phyloP scores from a whole-genome alignment of 202 grass and related monocot genomes.

The Setaria viridis region DNA sequence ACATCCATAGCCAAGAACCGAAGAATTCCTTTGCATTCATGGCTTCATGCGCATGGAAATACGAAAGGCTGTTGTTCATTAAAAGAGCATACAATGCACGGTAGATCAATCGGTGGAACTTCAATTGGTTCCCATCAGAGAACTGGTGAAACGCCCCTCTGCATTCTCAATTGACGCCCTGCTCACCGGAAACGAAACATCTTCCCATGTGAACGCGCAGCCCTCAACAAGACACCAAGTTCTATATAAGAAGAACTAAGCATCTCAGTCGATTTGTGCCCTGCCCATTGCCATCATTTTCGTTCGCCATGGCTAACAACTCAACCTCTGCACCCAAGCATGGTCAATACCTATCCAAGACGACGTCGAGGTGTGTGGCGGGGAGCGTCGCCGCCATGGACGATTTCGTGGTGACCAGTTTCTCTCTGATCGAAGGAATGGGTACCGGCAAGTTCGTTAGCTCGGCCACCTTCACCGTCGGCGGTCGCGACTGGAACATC shows the following conservation, averaged over 20 bases:
- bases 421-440: constrained; percentile 14
- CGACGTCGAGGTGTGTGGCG: constrained; percentile 18
- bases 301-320: not conserved
- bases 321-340: not conserved
- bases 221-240: too few relatives aligned
- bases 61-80: too few relatives aligned
- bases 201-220: too few relatives aligned
- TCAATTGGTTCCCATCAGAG: not conserved
- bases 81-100: not conserved
- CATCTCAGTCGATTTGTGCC: too few relatives aligned
- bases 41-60: too few relatives aligned
- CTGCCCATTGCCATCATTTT: too few relatives aligned
- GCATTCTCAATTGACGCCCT: not conserved
- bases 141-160: not conserved
- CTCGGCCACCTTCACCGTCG: constrained; percentile 13
- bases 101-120: not conserved
- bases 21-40: too few relatives aligned
- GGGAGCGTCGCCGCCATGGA: not conserved
- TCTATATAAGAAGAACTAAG: too few relatives aligned
- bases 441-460: not conserved
- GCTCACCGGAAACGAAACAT: not conserved
- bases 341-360: not conserved
- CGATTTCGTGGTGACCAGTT: constrained; percentile 28
- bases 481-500: constrained; percentile 17
- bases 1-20: too few relatives aligned